Base-by-base conservation (phyloP, 2,329 filamentous ascomycete species). In the Botryotinia calthae region DNA sequence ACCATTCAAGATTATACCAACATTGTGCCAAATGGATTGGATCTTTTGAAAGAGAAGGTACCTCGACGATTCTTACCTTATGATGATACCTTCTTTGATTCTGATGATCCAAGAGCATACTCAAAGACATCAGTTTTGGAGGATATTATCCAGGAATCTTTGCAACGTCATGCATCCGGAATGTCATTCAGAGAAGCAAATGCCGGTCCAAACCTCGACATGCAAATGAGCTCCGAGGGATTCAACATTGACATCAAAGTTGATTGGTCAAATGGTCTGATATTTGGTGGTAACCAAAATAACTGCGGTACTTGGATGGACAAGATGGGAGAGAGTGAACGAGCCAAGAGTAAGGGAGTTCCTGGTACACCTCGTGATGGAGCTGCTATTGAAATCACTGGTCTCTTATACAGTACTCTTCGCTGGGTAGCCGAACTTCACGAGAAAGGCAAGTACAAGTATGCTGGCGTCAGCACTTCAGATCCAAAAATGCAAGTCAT, bases 271-370 rank as follows among this genome's bases (percentile, higher is more conserved):
- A 96, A 90, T 8, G 97, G 96, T 34, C 88, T 99, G 75, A 91
- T 99, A 73, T 97, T 97, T 79, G 96, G 97, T 72, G 96, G 97
- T 48, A 98, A 93, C 79, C 95, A 98, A 80, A 87, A 85, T 83
- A 99, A 99, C 82, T 99, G 97, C 79, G 96, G 96, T 70, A 99
- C 96, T 1, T 99, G 96, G 96, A 98, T 98, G 94, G 96, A 99
- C 86, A 99, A 99, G 87, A 99, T 99, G 96, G 96, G 96, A n/a
- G 96, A 99, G 82, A 97, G 94, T 75, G 90, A 93, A 76, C 93
- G 91, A 75, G 96, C 97, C 25, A 91, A 92, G 73, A 97, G 91
- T 79, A 98, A 98, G 84, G 97, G 96, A 67, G 86, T 97, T 31
- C 97, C 96, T 0, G 96, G 95, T 14, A 99, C 96, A n/a, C 96